Conservation (phyloP, 495 filamentous ascomycete genomes). For the Cercophora scortea region DNA sequence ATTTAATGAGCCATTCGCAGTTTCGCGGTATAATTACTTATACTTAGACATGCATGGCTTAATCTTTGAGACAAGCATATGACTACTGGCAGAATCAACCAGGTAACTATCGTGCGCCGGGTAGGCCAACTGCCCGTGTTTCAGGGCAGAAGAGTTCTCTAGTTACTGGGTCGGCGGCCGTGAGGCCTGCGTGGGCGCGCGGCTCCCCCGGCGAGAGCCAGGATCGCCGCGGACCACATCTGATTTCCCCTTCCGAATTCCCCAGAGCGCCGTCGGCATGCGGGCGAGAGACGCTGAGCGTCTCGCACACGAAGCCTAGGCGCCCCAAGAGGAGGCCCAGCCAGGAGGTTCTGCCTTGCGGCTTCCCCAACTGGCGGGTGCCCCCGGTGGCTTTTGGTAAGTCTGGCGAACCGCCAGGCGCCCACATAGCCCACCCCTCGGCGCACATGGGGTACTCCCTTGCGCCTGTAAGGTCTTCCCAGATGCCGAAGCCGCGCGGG, state of each 20-base stretch:
- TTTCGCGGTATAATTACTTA: conserved; percentile 64
- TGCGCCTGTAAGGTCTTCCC: neutral
- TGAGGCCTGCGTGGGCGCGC: conserved; percentile 8
- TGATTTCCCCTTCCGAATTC: neutral
- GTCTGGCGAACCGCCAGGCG: neutral
- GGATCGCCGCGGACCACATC: neutral
- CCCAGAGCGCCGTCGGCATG: neutral
- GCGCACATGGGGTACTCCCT: neutral
- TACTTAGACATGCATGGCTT: conserved; percentile 68
- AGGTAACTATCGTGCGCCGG: neutral
- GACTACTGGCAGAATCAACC: conserved; percentile 49
- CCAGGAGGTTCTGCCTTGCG: neutral
- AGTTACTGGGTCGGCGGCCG: conserved; percentile 7
- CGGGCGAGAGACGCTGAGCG: neutral
- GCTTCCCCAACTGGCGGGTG: conserved; percentile 1
- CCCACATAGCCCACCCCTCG: conserved; percentile 5
- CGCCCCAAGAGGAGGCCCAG: conserved; percentile 30
- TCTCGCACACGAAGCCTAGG: neutral
- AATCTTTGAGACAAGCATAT: conserved; percentile 71
- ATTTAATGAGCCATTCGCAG: conserved; percentile 67
- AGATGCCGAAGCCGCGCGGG: neutral
- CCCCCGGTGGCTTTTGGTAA: conserved; percentile 4
- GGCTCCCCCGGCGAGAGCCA: conserved; percentile 4
- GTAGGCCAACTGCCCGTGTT: neutral
- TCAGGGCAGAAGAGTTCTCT: conserved; percentile 3